Base-by-base conservation (phyloP, 192 early-diverging fungal species). In the Pecoramyces ruminantium region DNA sequence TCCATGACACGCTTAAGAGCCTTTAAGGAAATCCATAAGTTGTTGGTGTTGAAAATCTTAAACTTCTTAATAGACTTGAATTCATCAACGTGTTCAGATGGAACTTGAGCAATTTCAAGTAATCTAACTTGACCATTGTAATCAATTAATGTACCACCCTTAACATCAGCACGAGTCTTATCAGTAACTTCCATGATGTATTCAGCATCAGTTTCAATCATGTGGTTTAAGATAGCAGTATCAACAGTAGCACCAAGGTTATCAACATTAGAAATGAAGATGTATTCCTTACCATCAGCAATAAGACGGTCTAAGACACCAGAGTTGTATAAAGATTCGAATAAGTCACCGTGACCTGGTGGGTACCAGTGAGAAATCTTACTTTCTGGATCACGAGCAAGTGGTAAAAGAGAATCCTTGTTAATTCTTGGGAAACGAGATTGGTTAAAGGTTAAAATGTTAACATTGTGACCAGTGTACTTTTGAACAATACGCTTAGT, bases 31-130 rank as follows among this genome's bases (percentile, higher is more conserved):
- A 95, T 92, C 93, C 94, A 95, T 84, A 94, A 82, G 85, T 95
- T 95, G 88, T 95, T 95, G 79, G 30, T 29, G 77, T 85, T 87
- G 89, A 98, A 98, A 85, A 98, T 97, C 92, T 97, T 95, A 92
- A 99, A 99, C 88, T 99, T 99, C 86, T 98, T 99, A 88, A 99
- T 91, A 78, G 93, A 94, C 87, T 99, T 99, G 85, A 99, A 99
- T 83, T 99, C 98, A 84, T 99, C 96, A 21, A 96, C 93, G 82
- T 97, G 94, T 80, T 96, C 96, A 80, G 92, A 86, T 29, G 98
- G 96, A n/a, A 99, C 98, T 88, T 99, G 98, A 15, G 98, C 98
- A 85, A 99, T 96, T 88, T 99, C 98, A 14, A 98, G 88, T 39
- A 99, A 89, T 38, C 96, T 92, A 81, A 99, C 92, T 80, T 89